A percentile compares a stretch with the other conserved stretches of the same genome.
phyloP scores from a whole-genome alignment of 495 filamentous ascomycete genomes.

The Tirmania nivea region DNA sequence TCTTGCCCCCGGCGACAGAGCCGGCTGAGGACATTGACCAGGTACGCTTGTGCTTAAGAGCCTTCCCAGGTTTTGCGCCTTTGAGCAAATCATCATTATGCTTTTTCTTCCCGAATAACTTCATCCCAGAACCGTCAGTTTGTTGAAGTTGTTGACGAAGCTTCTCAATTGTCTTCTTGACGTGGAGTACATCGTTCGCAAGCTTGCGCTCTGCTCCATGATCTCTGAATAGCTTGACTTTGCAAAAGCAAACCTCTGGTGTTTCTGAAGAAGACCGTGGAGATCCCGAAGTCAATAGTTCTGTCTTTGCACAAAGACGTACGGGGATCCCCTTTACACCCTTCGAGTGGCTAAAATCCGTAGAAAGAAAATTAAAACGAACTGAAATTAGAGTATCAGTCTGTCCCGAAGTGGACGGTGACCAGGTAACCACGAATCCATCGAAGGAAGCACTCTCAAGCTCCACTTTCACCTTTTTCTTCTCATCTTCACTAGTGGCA shows the following conservation, averaged over 20 bases:
- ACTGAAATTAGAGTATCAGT: conserved; percentile 65
- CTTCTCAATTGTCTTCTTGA: conserved; percentile 89
- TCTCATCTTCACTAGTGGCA: conserved; percentile 47
- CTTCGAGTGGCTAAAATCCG: conserved; percentile 95
- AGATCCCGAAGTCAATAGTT: conserved; percentile 30
- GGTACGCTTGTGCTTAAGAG: conserved; percentile 72
- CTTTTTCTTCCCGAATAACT: conserved; percentile 75
- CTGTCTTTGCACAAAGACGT: conserved; percentile 74
- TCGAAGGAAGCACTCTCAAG: conserved; percentile 72
- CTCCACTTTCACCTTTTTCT: conserved; percentile 44
- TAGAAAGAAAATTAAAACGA: conserved; percentile 94
- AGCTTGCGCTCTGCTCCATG: conserved; percentile 91
- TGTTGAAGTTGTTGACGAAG: conserved; percentile 77
- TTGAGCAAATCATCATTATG: conserved; percentile 32
- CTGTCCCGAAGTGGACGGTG: conserved; percentile 35
- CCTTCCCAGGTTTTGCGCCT: conserved; percentile 42
- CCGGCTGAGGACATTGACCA: conserved; percentile 90
- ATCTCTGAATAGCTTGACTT: conserved; percentile 90
- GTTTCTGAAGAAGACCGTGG: conserved; percentile 22
- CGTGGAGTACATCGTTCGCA: conserved; percentile 77
- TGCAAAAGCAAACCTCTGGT: conserved; percentile 72
- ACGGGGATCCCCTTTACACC: conserved; percentile 94
- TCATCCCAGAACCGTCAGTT: conserved; percentile 59
- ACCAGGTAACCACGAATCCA: conserved; percentile 81
- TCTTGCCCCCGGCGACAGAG: conserved; percentile 36